Conservation (phyloP, 257 asterid genomes). For the Plectranthus barbatus region DNA sequence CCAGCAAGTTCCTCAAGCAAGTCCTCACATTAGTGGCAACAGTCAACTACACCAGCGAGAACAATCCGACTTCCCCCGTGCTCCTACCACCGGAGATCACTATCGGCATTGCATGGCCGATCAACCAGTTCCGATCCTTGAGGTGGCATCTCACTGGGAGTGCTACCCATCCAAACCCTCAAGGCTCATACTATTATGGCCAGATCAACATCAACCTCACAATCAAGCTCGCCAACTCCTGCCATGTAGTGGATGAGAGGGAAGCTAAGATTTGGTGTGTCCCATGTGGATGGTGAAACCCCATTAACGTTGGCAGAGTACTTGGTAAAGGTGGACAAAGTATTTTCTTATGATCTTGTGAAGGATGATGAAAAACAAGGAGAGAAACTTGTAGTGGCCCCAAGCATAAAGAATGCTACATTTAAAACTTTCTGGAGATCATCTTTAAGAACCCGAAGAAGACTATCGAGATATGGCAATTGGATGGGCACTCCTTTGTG, state of each 20-base stretch:
- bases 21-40: constrained; percentile 26
- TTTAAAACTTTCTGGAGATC: constrained; percentile 37
- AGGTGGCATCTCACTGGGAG: constrained; percentile 54
- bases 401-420: constrained; percentile 39
- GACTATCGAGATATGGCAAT: constrained; percentile 42
- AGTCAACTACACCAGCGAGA: constrained; percentile 26
- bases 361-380: constrained; percentile 34
- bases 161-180: constrained; percentile 60
- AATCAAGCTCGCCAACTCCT: constrained; percentile 32
- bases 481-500: constrained; percentile 55
- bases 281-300: constrained; percentile 38
- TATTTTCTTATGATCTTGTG: constrained; percentile 28
- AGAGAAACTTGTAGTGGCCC: constrained; percentile 9
- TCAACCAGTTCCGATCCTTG: constrained; percentile 50
- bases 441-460: constrained; percentile 42
- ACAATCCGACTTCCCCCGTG: constrained; percentile 26
- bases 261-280: constrained; percentile 42
- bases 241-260: constrained; percentile 20
- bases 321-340: constrained; percentile 28
- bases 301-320: constrained; percentile 52
- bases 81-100: constrained; percentile 38
- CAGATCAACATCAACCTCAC: constrained; percentile 56
- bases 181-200: constrained; percentile 52
- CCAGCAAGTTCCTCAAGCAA: constrained; percentile 30
- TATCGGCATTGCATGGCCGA: constrained; percentile 42